Base-by-base conservation (phyloP, 2,329 filamentous ascomycete genomes). In the Neophaeococcomyces aloes region DNA sequence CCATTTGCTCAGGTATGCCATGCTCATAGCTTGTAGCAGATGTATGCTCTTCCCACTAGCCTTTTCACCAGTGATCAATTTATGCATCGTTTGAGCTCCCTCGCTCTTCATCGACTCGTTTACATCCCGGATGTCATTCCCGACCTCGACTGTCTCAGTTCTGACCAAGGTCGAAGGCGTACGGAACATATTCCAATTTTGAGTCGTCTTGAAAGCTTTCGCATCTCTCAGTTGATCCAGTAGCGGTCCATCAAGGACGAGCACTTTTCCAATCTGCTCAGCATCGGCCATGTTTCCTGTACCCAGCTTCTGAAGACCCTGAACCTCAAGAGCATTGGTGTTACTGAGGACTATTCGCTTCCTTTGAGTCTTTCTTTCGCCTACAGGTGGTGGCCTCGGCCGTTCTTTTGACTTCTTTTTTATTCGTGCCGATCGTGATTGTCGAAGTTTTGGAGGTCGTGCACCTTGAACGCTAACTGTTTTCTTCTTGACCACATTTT, bases 281-380 rank as follows among this genome's bases (percentile, higher is more conserved):
- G 67, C 63, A 43, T 73, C 67, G 14, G 72, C 62, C 64, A 81
- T 66, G 33, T 71, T 74, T 49, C 73, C 67, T 7, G 65, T 59
- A 10, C 65, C 71, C 43, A 94, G 59, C 38, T 81, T 73, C 47
- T 72, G 65, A 53, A 94, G 70, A 8, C 78, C 83, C 18, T 70
- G 60, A 6, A 96, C 82, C 47, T 81, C 77, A 29, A 95, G 69
- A 38, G 91, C 91, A 66, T 94, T 96, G 63, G 85, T 83, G 67
- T 96, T 98, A 70, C 83, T 89, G 48, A 98, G 78, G 47, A 93
- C 79, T 57, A 98, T 85, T 54, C 85, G 79, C 70, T 93, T 94
- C 53, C 87, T 80, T 60, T 85, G 71, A 21, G 85, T 84, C 66
- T 87, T 94, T 53, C 88, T 79, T 71, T 95, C 88, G 53, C 88